These are phyloP conservation scores for Phytophthora aleatoria DNA, from an alignment of 352 stramenopile genomes.

Conservation along the genomic window DNA sequence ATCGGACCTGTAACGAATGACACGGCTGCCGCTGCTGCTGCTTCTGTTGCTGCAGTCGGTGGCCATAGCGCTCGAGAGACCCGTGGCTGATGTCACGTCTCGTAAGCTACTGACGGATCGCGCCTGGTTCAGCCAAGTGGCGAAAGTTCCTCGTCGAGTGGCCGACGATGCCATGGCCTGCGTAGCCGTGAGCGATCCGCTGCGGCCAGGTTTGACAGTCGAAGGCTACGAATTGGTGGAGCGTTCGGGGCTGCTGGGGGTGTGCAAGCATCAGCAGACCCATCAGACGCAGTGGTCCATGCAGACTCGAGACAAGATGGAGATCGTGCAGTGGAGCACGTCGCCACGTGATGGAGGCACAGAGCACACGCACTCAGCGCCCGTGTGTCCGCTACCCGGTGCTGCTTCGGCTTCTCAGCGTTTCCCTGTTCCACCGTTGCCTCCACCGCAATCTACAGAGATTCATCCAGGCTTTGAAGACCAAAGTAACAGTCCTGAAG, in stretches of 20 bases:
- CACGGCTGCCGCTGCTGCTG: conserved; percentile 13
- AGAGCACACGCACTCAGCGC: conserved; percentile 9
- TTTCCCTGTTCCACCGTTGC: conserved; percentile 25
- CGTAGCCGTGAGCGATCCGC: conserved; percentile 36
- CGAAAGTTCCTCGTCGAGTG: conserved; percentile 33
- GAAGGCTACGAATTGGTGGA: conserved; percentile 78
- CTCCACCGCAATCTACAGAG: conserved; percentile 14
- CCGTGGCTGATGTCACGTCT: conserved; percentile 17
- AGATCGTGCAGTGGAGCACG: conserved; percentile 26
- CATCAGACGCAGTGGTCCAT: conserved; percentile 31
- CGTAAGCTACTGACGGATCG: conserved; percentile 51
- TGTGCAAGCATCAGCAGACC: conserved; percentile 56
- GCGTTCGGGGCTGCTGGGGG: conserved; percentile 60
- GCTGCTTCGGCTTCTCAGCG: conserved; percentile 16
- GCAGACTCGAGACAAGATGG: conserved; percentile 27
- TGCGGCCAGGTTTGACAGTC: conserved; percentile 48
- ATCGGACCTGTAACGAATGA: conserved; percentile 15
- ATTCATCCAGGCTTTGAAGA: not conserved
- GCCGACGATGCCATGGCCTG: conserved; percentile 29
- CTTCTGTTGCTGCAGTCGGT: conserved; percentile 16
- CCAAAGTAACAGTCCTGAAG: conserved; percentile 25
- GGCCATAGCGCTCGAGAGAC: conserved; percentile 13
- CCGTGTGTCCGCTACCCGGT: conserved; percentile 26
- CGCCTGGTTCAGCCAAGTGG: conserved; percentile 55
- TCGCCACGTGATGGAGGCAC: conserved; percentile 2